These are phyloP conservation scores for Geotrichum aggregatum DNA, from an alignment of 1,139 yeast genomes.

Conservation along the genomic window DNA sequence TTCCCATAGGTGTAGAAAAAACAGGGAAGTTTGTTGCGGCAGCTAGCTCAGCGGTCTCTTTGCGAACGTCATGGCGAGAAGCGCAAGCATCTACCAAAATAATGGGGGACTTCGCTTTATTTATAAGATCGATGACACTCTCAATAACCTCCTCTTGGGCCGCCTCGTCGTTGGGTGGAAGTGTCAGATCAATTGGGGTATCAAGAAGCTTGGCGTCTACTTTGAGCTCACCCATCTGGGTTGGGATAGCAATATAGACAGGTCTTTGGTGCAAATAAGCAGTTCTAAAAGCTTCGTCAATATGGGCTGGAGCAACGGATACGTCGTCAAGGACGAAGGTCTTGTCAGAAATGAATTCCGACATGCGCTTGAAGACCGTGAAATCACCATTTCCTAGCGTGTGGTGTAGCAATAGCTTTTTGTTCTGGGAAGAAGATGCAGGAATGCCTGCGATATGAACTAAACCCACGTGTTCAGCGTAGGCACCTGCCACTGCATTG, in stretches of 20 bases:
- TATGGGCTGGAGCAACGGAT: conserved; percentile 58
- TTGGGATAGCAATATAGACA: conserved; percentile 77
- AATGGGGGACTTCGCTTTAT: conserved; percentile 60
- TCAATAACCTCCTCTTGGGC: conserved; percentile 71
- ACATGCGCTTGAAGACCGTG: conserved; percentile 72
- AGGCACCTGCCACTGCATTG: conserved; percentile 64
- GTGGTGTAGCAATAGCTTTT: conserved; percentile 56
- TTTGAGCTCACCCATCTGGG: conserved; percentile 65
- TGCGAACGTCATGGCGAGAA: conserved; percentile 64
- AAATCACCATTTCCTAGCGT: conserved; percentile 83
- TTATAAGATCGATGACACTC: conserved; percentile 50
- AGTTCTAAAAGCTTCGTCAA: conserved; percentile 70
- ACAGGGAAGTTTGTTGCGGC: conserved; percentile 74
- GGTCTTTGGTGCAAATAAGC: conserved; percentile 76
- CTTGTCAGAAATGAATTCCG: conserved; percentile 63
- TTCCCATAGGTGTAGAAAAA: conserved; percentile 88
- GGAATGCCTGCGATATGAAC: conserved; percentile 67
- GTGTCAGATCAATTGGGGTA: conserved; percentile 59
- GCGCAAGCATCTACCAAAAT: conserved; percentile 87
- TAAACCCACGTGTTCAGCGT: conserved; percentile 60
- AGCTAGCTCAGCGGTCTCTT: conserved; percentile 60
- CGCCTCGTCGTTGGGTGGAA: conserved; percentile 61
- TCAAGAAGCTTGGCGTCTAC: conserved; percentile 56
- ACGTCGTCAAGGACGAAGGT: conserved; percentile 61
- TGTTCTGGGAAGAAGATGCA: conserved; percentile 58